These are phyloP conservation scores for Yamadazyma diddensiae DNA, from an alignment of 1,139 yeast genomes.

Conservation along the genomic window DNA sequence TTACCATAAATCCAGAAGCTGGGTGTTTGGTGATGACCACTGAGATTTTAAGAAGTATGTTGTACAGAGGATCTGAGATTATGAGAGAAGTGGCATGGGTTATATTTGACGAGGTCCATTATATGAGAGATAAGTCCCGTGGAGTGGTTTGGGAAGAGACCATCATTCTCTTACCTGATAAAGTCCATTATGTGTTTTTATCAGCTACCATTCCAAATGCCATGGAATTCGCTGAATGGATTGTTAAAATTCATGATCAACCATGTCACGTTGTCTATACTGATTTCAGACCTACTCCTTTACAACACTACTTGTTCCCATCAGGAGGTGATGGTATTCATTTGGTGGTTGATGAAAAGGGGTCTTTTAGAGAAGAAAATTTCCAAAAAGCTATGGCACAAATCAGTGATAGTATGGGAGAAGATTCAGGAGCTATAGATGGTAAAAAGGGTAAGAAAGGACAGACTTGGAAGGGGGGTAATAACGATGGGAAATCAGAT, in stretches of 20 bases:
- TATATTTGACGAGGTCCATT: constrained; percentile 93
- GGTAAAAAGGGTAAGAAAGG: constrained; percentile 70
- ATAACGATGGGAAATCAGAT: constrained; percentile 81
- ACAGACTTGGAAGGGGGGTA: constrained; percentile 87
- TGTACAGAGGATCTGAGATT: constrained; percentile 89
- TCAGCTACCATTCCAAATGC: constrained; percentile 99
- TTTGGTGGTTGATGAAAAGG: constrained; percentile 95
- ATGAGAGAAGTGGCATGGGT: constrained; percentile 98
- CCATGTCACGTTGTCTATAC: constrained; percentile 99
- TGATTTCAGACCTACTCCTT: constrained; percentile 97
- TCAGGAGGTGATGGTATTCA: constrained; percentile 98
- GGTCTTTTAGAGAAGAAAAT: constrained; percentile 92
- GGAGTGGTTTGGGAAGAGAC: constrained; percentile 99
- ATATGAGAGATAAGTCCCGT: constrained; percentile 92
- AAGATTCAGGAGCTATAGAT: constrained; percentile 65
- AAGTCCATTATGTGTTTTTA: constrained; percentile 80
- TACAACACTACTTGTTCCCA: constrained; percentile 95
- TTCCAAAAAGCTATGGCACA: constrained; percentile 98
- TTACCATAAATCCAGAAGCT: constrained; percentile 94
- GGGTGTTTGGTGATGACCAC: constrained; percentile 98
- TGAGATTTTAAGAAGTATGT: constrained; percentile 89
- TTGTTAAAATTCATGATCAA: constrained; percentile 88
- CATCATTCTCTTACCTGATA: constrained; percentile 90
- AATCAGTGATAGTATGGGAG: constrained; percentile 77
- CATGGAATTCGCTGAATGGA: constrained; percentile 98